Evolutionary conservation across 257 asterid species (phyloP), one percentile per base, ranked within the genome.

Genomic region (Plectranthus barbatus): DNA sequence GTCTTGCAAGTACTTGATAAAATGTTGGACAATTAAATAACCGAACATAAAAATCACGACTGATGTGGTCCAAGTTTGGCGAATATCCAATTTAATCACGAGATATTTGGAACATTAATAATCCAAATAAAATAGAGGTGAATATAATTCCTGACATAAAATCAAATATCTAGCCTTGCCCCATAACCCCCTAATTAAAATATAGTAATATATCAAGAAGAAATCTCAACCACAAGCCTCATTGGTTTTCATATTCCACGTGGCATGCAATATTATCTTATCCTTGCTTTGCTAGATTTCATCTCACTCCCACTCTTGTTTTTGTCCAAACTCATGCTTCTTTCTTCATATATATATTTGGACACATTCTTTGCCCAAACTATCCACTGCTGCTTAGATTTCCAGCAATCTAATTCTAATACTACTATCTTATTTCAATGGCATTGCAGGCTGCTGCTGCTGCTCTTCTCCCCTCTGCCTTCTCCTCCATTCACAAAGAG

Each of bases 401-500:
- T n/a, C n/a, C n/a, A n/a, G n/a, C n/a, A n/a, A n/a, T n/a, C n/a
- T n/a, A 12, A 31, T 21, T 52, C 31, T 45, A 49, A 68, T 73
- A 47, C 26, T 60, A 37, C 19, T 33, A 20, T 63, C 52, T 50
- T 19, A 66, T 62, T 42, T 10, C 20, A 42, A 91, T 91, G 98
- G 96, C 96, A 62, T 77, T 88, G 48, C 98, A 86, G 47, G n/a
- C n/a, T n/a, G 71, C 95, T 67, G 84, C 93, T 71, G 71, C 95
- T n/a, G n/a, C n/a, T n/a, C n/a, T n/a, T 63, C 54, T 83, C 21
- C 78, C 82, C 58, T 86, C 95, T 12, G 74, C 93, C 36, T 64
- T 83, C 45, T 76, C 81, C 59, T 71, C 86, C 80, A 60, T 81
- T 60, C 80, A 80, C 79, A 88, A 84, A 71, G 95, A 92, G 95